Evolutionary conservation across 345 rosid species (phyloP).

Genomic region (Brassica incana): DNA sequence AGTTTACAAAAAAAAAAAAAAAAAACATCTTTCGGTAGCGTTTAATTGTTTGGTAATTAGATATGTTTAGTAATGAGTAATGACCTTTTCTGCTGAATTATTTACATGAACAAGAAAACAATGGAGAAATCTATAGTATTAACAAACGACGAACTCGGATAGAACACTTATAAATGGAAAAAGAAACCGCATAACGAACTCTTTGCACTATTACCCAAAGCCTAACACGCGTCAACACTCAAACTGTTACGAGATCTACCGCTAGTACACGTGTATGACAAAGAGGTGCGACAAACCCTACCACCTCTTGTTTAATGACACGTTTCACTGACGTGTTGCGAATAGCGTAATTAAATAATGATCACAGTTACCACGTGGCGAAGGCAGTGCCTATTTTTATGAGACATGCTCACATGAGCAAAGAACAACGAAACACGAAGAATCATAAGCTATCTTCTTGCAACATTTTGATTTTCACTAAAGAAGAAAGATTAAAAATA

Average conservation of each 20-base stretch:
- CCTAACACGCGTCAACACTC: slow-evolving; percentile 7
- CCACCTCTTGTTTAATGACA: slow-evolving; percentile 30
- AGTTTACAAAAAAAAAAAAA: too few relatives aligned
- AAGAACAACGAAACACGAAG: neutral
- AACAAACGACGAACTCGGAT: neutral
- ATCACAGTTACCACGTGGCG: slow-evolving; percentile 8
- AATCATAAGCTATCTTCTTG: neutral
- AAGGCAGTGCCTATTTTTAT: slow-evolving; percentile 21
- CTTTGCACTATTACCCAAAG: neutral
- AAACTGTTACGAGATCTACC: neutral
- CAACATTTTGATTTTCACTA: slow-evolving; percentile 8
- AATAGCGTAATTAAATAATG: slow-evolving; percentile 24
- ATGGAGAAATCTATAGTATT: too few relatives aligned
- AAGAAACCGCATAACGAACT: neutral
- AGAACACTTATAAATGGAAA: neutral
- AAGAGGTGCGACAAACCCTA: slow-evolving; percentile 21
- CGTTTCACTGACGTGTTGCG: slow-evolving; percentile 7
- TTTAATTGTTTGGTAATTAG: too few relatives aligned
- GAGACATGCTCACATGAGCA: neutral
- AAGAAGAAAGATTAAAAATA: slow-evolving; percentile 13
- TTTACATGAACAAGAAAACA: too few relatives aligned
- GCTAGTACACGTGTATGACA: slow-evolving; percentile 24
- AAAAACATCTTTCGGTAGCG: too few relatives aligned
- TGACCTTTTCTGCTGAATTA: too few relatives aligned
- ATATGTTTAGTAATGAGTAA: too few relatives aligned